These are phyloP conservation scores for Fusarium luffae DNA, from an alignment of 2,329 filamentous ascomycete genomes.

Conservation along the genomic window DNA sequence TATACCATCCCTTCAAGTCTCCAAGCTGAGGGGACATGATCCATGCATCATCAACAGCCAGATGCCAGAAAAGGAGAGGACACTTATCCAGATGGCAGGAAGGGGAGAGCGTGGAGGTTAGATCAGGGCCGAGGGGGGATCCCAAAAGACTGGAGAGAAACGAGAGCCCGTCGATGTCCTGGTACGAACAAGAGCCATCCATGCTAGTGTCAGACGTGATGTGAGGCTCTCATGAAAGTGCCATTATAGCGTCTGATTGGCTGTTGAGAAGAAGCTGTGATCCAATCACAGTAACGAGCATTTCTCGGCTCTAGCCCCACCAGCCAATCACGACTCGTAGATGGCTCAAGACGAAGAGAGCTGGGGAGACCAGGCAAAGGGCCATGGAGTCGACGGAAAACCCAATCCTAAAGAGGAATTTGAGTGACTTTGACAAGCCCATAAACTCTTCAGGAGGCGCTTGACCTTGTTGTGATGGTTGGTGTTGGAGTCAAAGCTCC, in stretches of 20 bases:
- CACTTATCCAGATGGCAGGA: conserved; percentile 29
- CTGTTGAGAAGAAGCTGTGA: neutral
- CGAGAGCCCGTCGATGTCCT: conserved; percentile 41
- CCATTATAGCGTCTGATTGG: conserved; percentile 49
- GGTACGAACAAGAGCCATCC: conserved; percentile 41
- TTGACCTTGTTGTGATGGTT: conserved; percentile 9
- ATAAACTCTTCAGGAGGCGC: conserved; percentile 37
- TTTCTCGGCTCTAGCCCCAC: conserved; percentile 22
- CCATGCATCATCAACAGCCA: conserved; percentile 36
- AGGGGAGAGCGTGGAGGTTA: conserved; percentile 28
- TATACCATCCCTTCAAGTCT: conserved; percentile 28
- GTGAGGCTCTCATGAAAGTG: conserved; percentile 51
- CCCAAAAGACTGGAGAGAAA: conserved; percentile 39
- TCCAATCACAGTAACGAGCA: conserved; percentile 20
- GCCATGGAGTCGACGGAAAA: conserved; percentile 37
- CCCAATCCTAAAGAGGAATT: conserved; percentile 44
- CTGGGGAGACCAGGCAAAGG: conserved; percentile 39
- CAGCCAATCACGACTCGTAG: conserved; percentile 25
- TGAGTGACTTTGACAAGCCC: conserved; percentile 41
- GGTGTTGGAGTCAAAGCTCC: conserved; percentile 25
- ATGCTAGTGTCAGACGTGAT: conserved; percentile 49
- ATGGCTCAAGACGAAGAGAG: conserved; percentile 36
- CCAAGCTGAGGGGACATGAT: conserved; percentile 38
- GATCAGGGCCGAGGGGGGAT: conserved; percentile 29
- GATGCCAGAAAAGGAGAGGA: conserved; percentile 42